Conservation (phyloP, 2,329 filamentous ascomycete genomes). For the Fusarium acutatum region DNA sequence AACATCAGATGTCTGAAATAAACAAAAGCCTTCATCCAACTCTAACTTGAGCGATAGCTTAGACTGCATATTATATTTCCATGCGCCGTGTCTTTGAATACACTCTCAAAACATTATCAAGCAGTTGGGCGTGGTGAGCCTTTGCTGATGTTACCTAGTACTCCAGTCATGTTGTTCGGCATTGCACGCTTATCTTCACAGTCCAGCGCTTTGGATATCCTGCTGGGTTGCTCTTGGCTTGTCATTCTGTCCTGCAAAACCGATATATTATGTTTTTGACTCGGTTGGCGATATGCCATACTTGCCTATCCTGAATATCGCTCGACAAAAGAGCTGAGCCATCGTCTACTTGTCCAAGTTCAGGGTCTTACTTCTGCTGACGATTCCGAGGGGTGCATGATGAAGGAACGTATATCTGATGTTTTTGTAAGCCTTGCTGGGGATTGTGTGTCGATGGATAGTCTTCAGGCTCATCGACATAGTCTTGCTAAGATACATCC, state of each 20-base stretch:
- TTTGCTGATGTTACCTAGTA: background rate
- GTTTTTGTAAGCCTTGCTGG: fast-evolving
- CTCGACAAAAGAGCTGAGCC: fast-evolving
- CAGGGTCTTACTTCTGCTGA: background rate
- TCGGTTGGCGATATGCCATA: background rate
- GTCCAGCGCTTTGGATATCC: fast-evolving
- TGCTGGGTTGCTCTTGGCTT: fast-evolving
- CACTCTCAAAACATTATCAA: fast-evolving
- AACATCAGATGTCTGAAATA: fast-evolving
- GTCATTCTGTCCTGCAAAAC: background rate
- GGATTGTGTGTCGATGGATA: fast-evolving
- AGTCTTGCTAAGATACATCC: fast-evolving
- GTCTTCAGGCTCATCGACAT: background rate
- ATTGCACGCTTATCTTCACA: fast-evolving
- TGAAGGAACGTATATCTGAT: fast-evolving
- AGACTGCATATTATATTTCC: fast-evolving
- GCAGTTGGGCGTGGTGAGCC: fast-evolving
- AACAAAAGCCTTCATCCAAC: fast-evolving
- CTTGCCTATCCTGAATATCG: background rate
- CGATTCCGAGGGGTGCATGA: fast-evolving
- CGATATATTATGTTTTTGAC: fast-evolving
- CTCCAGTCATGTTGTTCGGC: fast-evolving
- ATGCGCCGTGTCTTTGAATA: fast-evolving
- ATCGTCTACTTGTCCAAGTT: background rate
- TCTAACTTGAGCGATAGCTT: fast-evolving